These are phyloP conservation scores for Thermomyces lanuginosus DNA, from an alignment of 2,329 filamentous ascomycete species.

Conservation along the genomic window DNA sequence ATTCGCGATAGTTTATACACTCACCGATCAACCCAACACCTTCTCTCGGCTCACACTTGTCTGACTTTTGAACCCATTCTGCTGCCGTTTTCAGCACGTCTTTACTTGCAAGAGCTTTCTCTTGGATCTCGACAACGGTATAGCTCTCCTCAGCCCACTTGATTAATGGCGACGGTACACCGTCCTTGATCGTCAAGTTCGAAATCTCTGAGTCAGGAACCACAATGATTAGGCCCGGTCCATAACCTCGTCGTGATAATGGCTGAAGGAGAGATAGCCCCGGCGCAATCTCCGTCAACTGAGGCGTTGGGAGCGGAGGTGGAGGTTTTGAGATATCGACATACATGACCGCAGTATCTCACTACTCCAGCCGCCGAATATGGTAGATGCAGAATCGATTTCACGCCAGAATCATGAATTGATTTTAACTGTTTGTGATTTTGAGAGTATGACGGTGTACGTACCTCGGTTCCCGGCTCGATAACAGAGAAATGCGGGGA, in stretches of 20 bases:
- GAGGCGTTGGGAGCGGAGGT: conserved; percentile 2
- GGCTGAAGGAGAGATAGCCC: conserved; percentile 27
- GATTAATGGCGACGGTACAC: conserved; percentile 39
- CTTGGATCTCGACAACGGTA: conserved; percentile 40
- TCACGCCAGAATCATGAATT: too few relatives aligned
- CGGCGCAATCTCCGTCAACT: conserved; percentile 1
- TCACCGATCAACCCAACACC: background rate
- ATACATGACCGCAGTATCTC: too few relatives aligned
- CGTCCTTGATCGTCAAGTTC: conserved; percentile 19
- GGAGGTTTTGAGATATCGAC: conserved; percentile 3
- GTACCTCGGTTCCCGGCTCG: too few relatives aligned
- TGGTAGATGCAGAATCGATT: too few relatives aligned
- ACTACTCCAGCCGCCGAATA: too few relatives aligned
- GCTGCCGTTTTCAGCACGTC: conserved; percentile 10
- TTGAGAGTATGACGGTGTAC: too few relatives aligned
- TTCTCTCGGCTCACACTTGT: conserved; percentile 13
- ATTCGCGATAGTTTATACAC: background rate
- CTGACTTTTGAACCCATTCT: conserved; percentile 9
- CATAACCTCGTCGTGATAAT: conserved; percentile 33
- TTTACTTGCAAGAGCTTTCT: conserved; percentile 6
- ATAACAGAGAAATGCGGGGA: too few relatives aligned
- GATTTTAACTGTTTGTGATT: too few relatives aligned
- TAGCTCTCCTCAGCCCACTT: conserved; percentile 63
- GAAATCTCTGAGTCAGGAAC: conserved; percentile 18
- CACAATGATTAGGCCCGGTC: conserved; percentile 34